Evolutionary conservation across 768 basidiomycete species (phyloP).

Genomic region (Sporobolomyces pararoseus): DNA sequence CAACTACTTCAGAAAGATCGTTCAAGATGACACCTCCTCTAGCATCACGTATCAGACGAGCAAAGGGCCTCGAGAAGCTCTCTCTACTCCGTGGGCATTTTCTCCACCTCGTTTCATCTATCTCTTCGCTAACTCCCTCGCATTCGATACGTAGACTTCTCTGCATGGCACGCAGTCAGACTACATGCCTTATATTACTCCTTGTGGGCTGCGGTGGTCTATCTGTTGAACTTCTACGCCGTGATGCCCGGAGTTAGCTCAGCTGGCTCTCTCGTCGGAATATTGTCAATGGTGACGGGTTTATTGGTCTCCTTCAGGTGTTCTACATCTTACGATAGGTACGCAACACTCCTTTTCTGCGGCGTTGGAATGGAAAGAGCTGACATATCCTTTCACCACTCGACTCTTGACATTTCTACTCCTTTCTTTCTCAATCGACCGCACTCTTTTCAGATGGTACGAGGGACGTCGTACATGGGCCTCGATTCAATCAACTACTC

Average conservation of each 20-base stretch:
- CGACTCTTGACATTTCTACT: not conserved
- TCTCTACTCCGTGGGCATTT: constrained; percentile 25
- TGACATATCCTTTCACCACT: too few relatives aligned
- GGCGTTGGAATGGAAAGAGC: too few relatives aligned
- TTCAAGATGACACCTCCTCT: not conserved
- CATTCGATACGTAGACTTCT: constrained; percentile 12
- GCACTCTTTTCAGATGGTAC: constrained; percentile 37
- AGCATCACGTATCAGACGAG: not conserved
- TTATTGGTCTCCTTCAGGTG: constrained; percentile 22
- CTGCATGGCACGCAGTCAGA: constrained; percentile 12
- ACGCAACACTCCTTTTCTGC: too few relatives aligned
- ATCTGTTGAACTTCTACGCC: not conserved
- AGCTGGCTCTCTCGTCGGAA: constrained; percentile 11
- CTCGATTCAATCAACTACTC: constrained; percentile 20
- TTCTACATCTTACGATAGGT: constrained; percentile 20
- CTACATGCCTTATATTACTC: not conserved
- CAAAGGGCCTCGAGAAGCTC: constrained; percentile 17
- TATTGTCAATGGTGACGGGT: constrained; percentile 23
- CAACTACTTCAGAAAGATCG: not conserved
- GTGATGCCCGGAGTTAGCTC: not conserved
- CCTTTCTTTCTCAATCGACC: not conserved
- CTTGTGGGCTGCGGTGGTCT: constrained; percentile 6
- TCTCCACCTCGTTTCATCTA: not conserved
- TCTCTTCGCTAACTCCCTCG: not conserved
- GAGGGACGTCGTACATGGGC: constrained; percentile 39